phyloP scores from a whole-genome alignment of 305 asterid species.

The Fraxinus greggii region DNA sequence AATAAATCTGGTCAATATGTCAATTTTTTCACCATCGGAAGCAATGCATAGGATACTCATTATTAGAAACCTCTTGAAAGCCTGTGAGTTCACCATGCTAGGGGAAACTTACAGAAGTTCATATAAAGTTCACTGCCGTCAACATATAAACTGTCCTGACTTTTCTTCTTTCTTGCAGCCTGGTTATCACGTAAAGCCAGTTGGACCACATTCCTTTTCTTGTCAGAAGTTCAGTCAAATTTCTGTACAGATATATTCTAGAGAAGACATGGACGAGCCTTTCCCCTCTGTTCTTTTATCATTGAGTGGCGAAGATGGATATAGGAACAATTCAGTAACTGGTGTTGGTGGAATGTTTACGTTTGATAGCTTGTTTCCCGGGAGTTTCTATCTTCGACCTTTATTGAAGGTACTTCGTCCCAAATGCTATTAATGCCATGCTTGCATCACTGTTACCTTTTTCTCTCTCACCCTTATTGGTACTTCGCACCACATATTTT shows the following conservation, averaged over 20 bases:
- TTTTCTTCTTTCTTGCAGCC: slow-evolving; percentile 53
- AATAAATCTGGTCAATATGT: neutral
- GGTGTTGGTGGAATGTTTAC: slow-evolving; percentile 74
- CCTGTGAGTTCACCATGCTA: neutral
- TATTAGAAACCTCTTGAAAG: slow-evolving; percentile 6
- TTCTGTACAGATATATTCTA: slow-evolving; percentile 62
- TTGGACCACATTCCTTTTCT: slow-evolving; percentile 71
- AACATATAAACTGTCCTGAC: slow-evolving; percentile 22
- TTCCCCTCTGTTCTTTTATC: slow-evolving; percentile 88
- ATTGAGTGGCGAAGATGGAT: slow-evolving; percentile 97
- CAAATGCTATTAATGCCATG: neutral
- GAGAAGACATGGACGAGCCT: slow-evolving; percentile 63
- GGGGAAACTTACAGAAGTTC: neutral
- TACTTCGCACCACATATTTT: slow-evolving; percentile 9
- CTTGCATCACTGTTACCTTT: slow-evolving; percentile 13
- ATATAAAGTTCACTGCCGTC: slow-evolving; percentile 13
- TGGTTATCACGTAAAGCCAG: slow-evolving; percentile 79
- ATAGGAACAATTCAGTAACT: slow-evolving; percentile 85
- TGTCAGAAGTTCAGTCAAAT: slow-evolving; percentile 91
- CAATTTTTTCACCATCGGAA: neutral
- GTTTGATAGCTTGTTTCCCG: slow-evolving; percentile 80
- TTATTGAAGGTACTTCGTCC: slow-evolving; percentile 67
- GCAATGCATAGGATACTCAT: slow-evolving; percentile 2
- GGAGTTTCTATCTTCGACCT: slow-evolving; percentile 96
- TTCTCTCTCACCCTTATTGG: slow-evolving; percentile 7